A percentile compares a stretch with the other conserved stretches of the same genome.
phyloP scores from a whole-genome alignment of 202 grass and related monocot genomes.

The Panicum virgatum region DNA sequence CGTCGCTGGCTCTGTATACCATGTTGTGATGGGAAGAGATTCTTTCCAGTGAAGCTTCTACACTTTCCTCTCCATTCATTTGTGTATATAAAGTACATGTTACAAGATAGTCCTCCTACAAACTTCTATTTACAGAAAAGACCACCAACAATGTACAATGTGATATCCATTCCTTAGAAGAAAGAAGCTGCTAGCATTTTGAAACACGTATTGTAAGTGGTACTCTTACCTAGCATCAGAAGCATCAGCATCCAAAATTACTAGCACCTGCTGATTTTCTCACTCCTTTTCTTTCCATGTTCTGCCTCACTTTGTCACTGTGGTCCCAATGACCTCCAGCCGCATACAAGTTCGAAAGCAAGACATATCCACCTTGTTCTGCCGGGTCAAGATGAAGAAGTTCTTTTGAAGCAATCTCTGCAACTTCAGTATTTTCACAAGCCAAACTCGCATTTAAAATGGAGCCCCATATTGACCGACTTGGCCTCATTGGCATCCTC shows the following conservation, averaged over 20 bases:
- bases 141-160: background rate
- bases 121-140: no score
- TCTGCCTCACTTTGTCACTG: constrained; percentile 47
- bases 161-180: background rate
- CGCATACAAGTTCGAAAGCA: constrained; percentile 63
- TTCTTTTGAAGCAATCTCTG: constrained; percentile 51
- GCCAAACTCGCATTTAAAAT: constrained; percentile 58
- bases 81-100: no score
- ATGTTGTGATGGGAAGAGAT: no score
- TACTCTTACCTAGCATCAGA: constrained; percentile 7
- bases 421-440: constrained; percentile 48
- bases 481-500: constrained; percentile 60
- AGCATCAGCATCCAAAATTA: constrained; percentile 40
- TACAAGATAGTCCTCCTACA: no score
- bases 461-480: constrained; percentile 59
- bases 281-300: constrained; percentile 54
- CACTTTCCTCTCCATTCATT: no score
- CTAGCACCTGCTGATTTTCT: constrained; percentile 55
- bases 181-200: constrained; percentile 5
- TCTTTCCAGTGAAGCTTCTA: no score
- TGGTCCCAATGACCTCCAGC: constrained; percentile 54
- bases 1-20: no score
- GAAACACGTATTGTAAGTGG: background rate
- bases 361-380: constrained; percentile 55
- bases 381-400: constrained; percentile 52